These are phyloP conservation scores for Barnettozyma vustinii DNA, from an alignment of 805 yeast genomes.

Conservation along the genomic window DNA sequence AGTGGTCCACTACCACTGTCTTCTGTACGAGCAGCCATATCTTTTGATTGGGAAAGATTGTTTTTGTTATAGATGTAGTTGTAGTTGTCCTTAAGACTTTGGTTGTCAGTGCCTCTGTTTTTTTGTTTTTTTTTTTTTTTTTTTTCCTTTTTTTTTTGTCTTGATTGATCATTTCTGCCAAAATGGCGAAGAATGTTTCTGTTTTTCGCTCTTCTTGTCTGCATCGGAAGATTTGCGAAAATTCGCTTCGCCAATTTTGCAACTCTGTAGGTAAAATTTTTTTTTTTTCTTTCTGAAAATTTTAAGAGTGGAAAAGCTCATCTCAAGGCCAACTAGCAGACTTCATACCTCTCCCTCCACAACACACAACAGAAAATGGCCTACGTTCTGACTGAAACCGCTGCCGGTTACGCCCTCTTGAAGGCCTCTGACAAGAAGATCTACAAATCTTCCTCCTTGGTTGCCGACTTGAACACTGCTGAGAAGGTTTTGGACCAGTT, in stretches of 20 bases:
- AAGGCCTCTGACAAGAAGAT: slow-evolving; percentile 97
- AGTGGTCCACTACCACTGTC: neutral
- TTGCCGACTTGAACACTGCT: slow-evolving; percentile 73
- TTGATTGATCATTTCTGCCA: neutral
- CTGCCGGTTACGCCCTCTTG: slow-evolving; percentile 97
- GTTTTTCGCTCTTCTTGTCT: neutral
- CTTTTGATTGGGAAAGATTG: neutral
- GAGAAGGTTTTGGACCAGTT: slow-evolving; percentile 86
- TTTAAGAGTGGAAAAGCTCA: slow-evolving; percentile 3
- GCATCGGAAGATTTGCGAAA: neutral
- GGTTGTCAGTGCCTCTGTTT: neutral
- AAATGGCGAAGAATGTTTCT: neutral
- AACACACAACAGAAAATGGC: slow-evolving; percentile 45
- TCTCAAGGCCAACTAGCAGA: slow-evolving; percentile 1
- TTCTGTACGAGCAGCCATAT: neutral
- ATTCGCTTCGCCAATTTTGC: neutral
- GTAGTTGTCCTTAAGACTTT: neutral
- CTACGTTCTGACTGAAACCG: slow-evolving; percentile 91
- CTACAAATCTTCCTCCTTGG: slow-evolving; percentile 71
- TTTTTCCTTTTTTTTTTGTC: neutral
- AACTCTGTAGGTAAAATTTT: slow-evolving; percentile 6
- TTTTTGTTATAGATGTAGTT: too few species aligned
- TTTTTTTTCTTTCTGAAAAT: slow-evolving; percentile 10
- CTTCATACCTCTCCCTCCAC: neutral
- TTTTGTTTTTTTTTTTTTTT: neutral